Evolutionary conservation across 1,139 yeast species (phyloP), one percentile per base, ranked within the genome.

Genomic region (Hemisphaericaspora xylofermentans): DNA sequence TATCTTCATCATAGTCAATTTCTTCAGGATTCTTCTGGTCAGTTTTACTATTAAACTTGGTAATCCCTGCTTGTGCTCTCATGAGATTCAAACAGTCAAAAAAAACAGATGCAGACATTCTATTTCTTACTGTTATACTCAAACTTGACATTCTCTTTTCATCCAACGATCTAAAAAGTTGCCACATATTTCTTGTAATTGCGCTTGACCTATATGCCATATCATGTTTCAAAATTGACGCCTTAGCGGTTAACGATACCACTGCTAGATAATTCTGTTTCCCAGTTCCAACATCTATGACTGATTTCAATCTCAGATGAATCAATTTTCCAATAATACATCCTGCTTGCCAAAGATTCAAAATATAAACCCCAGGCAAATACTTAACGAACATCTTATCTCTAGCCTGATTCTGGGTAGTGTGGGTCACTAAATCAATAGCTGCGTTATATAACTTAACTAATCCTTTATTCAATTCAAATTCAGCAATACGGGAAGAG

Each of bases 181-280:
- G 88, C 98, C 98, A 93, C 73, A 88, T 83, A 54, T 89, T 89
- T 52, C 87, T 79, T 93, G 93, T 88, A 44, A 93, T 88, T 15
- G 96, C 97, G 41, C 95, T 84, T 0, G 95, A 87, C 49, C 98
- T 76, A 61, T 86, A 88, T 1, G 97, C 89, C 74, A 93, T 83
- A 58, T 93, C 98, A 60, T 91, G 94, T 54, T 88, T 88, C 52
- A 88, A 69, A 33, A 91, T 84, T 0, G 96, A 88, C 0, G 96
- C 95, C 46, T 80, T 79, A 39, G 82, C 78, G 1, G 93, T 82
- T 36, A 87, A 65, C 18, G 77, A 74, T 12, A 88, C 81, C 1
- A 95, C 94, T 17, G 72, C 70, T 47, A 79, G 78, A 55, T 86
- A 93, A 27, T 84, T 74, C 43, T 76, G 79, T 56, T 80, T 82